Percentiles rank a stretch among this genome's conserved stretches.
Conservation (phyloP, 2,329 filamentous ascomycete genomes). For the Reticulascus tulasneorum region DNA sequence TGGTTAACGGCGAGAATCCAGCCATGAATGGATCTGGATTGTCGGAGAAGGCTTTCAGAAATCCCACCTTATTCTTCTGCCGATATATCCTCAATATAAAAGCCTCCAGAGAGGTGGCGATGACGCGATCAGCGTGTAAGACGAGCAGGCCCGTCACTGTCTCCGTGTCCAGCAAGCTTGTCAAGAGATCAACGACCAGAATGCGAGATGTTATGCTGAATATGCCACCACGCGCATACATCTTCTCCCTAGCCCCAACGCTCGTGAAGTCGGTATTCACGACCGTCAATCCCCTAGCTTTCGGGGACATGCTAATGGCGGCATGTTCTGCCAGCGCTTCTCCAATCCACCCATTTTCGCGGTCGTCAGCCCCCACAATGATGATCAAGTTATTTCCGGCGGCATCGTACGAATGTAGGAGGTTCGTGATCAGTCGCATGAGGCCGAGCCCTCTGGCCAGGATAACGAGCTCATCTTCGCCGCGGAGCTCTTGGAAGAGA, state of each 20-base stretch:
- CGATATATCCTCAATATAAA: slow-evolving; percentile 93
- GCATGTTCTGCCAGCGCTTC: slow-evolving; percentile 95
- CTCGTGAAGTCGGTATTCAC: slow-evolving; percentile 95
- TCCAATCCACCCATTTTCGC: slow-evolving; percentile 95
- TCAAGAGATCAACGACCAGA: slow-evolving; percentile 87
- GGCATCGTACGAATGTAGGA: slow-evolving; percentile 94
- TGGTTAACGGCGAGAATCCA: slow-evolving; percentile 82
- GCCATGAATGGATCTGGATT: slow-evolving; percentile 85
- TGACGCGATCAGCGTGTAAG: slow-evolving; percentile 81
- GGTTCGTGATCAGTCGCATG: slow-evolving; percentile 87
- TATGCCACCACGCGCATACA: slow-evolving; percentile 85
- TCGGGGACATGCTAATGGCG: slow-evolving; percentile 77
- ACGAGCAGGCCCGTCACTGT: slow-evolving; percentile 84
- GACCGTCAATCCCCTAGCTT: slow-evolving; percentile 79
- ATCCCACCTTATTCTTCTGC: slow-evolving; percentile 90
- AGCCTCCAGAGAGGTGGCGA: slow-evolving; percentile 85
- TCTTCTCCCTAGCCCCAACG: slow-evolving; percentile 81
- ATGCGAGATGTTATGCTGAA: slow-evolving; percentile 97
- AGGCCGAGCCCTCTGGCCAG: slow-evolving; percentile 89
- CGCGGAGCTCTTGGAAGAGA: slow-evolving; percentile 83
- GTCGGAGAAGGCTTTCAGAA: slow-evolving; percentile 94
- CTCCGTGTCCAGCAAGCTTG: slow-evolving; percentile 74
- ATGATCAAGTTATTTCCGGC: slow-evolving; percentile 91
- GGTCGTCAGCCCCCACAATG: slow-evolving; percentile 82
- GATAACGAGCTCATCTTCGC: slow-evolving; percentile 90